phyloP scores from a whole-genome alignment of 2,329 filamentous ascomycete genomes.

The Eutypella sp. region DNA sequence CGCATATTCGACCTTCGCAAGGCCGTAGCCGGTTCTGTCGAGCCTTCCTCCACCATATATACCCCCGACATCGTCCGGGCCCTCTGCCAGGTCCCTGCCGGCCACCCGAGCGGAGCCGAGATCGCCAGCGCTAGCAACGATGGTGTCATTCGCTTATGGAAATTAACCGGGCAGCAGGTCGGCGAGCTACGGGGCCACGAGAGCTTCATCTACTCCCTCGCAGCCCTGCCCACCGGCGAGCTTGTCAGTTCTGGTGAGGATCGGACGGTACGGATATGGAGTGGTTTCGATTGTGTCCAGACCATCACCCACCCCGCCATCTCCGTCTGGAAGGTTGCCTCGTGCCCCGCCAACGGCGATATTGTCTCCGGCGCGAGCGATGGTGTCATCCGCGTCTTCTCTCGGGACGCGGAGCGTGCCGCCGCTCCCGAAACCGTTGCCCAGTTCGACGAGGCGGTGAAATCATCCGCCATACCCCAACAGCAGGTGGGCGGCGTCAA shows the following conservation, averaged over 20 bases:
- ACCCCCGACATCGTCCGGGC: slow-evolving; percentile 82
- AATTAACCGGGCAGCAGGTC: slow-evolving; percentile 69
- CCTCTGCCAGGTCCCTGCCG: slow-evolving; percentile 72
- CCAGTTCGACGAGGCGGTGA: slow-evolving; percentile 77
- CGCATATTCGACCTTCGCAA: slow-evolving; percentile 72
- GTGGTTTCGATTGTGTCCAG: slow-evolving; percentile 75
- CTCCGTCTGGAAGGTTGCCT: slow-evolving; percentile 92
- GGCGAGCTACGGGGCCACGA: slow-evolving; percentile 82
- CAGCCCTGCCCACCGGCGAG: slow-evolving; percentile 74
- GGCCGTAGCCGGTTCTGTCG: slow-evolving; percentile 49
- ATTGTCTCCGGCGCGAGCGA: slow-evolving; percentile 94
- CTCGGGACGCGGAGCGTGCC: slow-evolving; percentile 61
- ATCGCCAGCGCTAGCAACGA: slow-evolving; percentile 95
- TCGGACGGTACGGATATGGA: slow-evolving; percentile 88
- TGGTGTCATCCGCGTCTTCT: slow-evolving; percentile 79
- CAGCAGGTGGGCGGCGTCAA: slow-evolving; percentile 81
- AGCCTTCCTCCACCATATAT: slow-evolving; percentile 50
- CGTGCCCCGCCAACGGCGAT: slow-evolving; percentile 75
- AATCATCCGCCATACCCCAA: slow-evolving; percentile 78
- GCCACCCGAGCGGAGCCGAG: slow-evolving; percentile 78
- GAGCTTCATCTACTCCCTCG: slow-evolving; percentile 87
- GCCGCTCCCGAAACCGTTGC: slow-evolving; percentile 65
- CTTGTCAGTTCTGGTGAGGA: slow-evolving; percentile 91
- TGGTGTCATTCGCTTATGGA: slow-evolving; percentile 83
- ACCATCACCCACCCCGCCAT: slow-evolving; percentile 97